Evolutionary conservation across 371 early-diverging fungal species (phyloP), one percentile per base, ranked within the genome.

Genomic region (Entomophthora muscae): DNA sequence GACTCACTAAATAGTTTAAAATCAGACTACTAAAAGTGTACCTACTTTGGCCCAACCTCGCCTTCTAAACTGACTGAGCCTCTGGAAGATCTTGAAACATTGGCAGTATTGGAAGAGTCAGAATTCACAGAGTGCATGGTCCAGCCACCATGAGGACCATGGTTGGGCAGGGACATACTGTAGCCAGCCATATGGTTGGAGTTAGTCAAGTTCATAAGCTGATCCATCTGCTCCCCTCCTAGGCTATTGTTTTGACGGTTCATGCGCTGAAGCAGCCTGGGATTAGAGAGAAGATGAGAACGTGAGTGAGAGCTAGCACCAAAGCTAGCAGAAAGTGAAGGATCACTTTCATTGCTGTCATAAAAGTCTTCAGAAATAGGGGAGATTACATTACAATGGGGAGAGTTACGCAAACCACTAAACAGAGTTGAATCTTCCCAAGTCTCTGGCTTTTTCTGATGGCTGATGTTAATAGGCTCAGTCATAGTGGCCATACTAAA

Each of bases 311-410:
- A 12, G 30, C 31, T 23, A 27, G 59, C 30, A 58, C 59, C 59
- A 30, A 58, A 58, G 31, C 59, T 58, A 21, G 59, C 59, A 21
- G 59, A 58, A 17, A 58, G 31, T 3, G 24, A 28, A 23, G 24
- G 59, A 30, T 58, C 59, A 30, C 59, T 58, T 32, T 58, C 59
- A 31, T 7, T 31, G 31, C 28, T 27, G 22, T 58, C 59, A 31
- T 58, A 58, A 31, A 58, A 58, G 26, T 58, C 59, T 32, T 58
- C 59, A 21, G 59, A 58, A 31, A 58, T 58, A 31, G 59, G 59
- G 22, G 59, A 58, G 26, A 58, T 58, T 3, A 58, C 31, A 27
- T 58, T 58, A 12, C 55, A 55, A 27, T 58, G 59, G 26, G 59
- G 59, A 21, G 59, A 58, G 31, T 31, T 58, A 17, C 26, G 12